Base-by-base conservation (phyloP, 108 stramenopile species). In the Discostella stelligeroides region DNA sequence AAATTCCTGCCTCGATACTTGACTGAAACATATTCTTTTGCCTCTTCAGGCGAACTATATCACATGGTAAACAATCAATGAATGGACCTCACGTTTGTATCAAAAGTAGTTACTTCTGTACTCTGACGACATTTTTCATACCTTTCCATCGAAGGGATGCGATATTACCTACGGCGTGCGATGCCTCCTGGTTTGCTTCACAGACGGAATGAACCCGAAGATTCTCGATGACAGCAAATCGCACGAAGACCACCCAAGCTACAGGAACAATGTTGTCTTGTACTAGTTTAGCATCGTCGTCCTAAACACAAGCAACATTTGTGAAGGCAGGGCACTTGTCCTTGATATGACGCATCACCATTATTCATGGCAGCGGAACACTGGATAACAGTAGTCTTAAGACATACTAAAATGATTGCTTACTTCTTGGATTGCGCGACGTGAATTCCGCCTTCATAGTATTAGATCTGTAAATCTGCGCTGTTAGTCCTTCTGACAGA, bases 151-250 rank as follows among this genome's bases (percentile, higher is more conserved):
- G 2, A 84, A 82, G 53, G 84, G 83, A 18, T 42, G 76, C 13
- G 79, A 79, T 66, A 82, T 84, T 42, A 79, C 72, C 0, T 73
- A 68, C 46, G 80, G 80, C 9, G 78, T 74, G n/a, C 48, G 80
- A 18, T 65, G 53, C 15, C 53, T 84, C 34, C 50, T 81, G 51
- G 76, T 82, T 6, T 80, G 79, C 73, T 84, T 81, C 77, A 80
- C 77, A 20, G 84, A 82, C 43, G 84, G 84, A 0, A 49, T 73
- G 42, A 65, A 72, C 20, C 81, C 81, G 23, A 66, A 71, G 38
- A 77, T 78, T 27, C 5, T 77, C 18, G 81, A 82, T n/a, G 78
- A 79, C 21, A 63, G 61, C 46, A 76, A 66, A 24, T 50, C 37
- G 21, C 53, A 76, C 7, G 64, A 81, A 13, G 80, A 81, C 41